Percentiles rank a stretch among this genome's conserved stretches.
Evolutionary conservation across 345 rosid genomes (phyloP).

Genomic region (Passiflora organensis): DNA sequence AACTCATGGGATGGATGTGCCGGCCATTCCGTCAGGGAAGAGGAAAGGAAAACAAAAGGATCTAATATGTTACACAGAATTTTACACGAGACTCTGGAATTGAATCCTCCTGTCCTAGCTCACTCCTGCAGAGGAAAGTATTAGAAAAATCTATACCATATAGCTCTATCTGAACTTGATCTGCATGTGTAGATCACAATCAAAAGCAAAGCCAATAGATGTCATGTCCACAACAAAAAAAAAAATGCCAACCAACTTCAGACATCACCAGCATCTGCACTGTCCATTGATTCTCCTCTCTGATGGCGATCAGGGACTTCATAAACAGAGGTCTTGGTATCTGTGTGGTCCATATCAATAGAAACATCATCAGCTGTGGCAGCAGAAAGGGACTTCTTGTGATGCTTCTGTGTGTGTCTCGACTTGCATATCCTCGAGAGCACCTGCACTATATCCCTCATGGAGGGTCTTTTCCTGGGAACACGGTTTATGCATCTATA

Average conservation of each 20-base stretch:
- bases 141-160: no score
- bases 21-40: no score
- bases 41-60: no score
- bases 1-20: constrained; percentile 15
- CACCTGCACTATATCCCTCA: constrained; percentile 93
- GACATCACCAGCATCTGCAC: constrained; percentile 46
- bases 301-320: constrained; percentile 34
- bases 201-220: constrained; percentile 18
- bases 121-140: no score
- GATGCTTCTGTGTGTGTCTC: constrained; percentile 60
- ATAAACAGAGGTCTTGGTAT: constrained; percentile 26
- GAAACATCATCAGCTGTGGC: constrained; percentile 44
- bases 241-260: constrained; percentile 20
- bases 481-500: constrained; percentile 72
- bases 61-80: no score
- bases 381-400: constrained; percentile 39
- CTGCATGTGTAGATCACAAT: neutral
- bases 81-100: no score
- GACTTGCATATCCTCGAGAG: constrained; percentile 60
- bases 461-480: constrained; percentile 79
- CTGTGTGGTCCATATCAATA: constrained; percentile 41
- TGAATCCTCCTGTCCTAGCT: no score
- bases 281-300: constrained; percentile 73
- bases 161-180: no score
- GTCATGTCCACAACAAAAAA: constrained; percentile 25